phyloP scores from a whole-genome alignment of 1,284 basidiomycete species.

The Austropuccinia psidii region DNA sequence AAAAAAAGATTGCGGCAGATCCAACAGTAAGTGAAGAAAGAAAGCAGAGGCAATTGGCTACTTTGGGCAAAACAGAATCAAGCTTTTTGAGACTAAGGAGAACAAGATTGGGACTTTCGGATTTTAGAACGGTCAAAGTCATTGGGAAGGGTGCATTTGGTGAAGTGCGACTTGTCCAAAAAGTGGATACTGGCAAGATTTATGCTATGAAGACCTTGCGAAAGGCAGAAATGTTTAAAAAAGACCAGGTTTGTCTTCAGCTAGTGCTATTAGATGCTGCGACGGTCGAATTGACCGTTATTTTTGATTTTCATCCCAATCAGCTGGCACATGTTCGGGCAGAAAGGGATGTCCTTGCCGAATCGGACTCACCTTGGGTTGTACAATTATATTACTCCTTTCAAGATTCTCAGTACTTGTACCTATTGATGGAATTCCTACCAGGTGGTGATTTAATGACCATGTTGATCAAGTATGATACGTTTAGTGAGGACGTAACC shows the following conservation, averaged over 20 bases:
- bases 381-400: slow-evolving; percentile 98
- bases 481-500: slow-evolving; percentile 96
- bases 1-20: slow-evolving; percentile 26
- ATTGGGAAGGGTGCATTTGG: slow-evolving; percentile 99
- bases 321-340: slow-evolving; percentile 95
- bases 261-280: neutral
- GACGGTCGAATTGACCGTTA: neutral
- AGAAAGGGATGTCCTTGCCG: slow-evolving; percentile 95
- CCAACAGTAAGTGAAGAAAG: slow-evolving; percentile 57
- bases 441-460: slow-evolving; percentile 96
- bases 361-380: slow-evolving; percentile 96
- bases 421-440: slow-evolving; percentile 98
- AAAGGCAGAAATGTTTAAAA: slow-evolving; percentile 98
- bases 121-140: slow-evolving; percentile 96
- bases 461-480: slow-evolving; percentile 99
- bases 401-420: slow-evolving; percentile 91
- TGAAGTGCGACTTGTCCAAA: slow-evolving; percentile 92
- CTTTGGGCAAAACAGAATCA: slow-evolving; percentile 76
- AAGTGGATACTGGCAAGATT: slow-evolving; percentile 93
- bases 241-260: slow-evolving; percentile 84
- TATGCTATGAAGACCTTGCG: slow-evolving; percentile 99
- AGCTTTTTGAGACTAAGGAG: slow-evolving; percentile 74
- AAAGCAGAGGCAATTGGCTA: slow-evolving; percentile 81
- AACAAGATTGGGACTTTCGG: slow-evolving; percentile 82
- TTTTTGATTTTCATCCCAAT: neutral